Percentiles rank a stretch among this genome's conserved stretches.
Conservation (phyloP, 805 yeast genomes). For the Starmerella sp. region DNA sequence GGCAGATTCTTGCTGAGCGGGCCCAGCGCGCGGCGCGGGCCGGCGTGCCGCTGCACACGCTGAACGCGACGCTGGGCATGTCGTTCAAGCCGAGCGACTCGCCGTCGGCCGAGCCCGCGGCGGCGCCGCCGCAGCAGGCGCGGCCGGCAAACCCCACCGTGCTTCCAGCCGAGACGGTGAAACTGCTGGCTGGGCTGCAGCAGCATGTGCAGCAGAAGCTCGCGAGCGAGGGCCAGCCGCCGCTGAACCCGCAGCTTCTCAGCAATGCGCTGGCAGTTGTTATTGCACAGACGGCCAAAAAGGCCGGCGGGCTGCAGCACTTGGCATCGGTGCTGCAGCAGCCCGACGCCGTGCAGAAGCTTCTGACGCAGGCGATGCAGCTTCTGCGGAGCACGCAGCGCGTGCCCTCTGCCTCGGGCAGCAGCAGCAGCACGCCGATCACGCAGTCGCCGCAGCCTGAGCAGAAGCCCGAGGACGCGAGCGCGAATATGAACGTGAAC, state of each 20-base stretch:
- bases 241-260: constrained; percentile 69
- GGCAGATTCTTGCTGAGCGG: constrained; percentile 18
- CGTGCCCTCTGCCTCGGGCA: constrained; percentile 17
- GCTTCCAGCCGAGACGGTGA: constrained; percentile 49
- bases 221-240: constrained; percentile 55
- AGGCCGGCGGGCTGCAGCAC: constrained; percentile 29
- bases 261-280: constrained; percentile 91
- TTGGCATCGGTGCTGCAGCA: constrained; percentile 19
- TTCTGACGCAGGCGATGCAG: constrained; percentile 18
- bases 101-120: background rate
- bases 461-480: background rate
- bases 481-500: too few relatives aligned
- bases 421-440: constrained; percentile 6
- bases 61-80: constrained; percentile 11
- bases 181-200: constrained; percentile 72
- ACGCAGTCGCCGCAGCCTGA: constrained; percentile 4
- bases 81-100: background rate
- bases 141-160: constrained; percentile 12
- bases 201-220: constrained; percentile 74
- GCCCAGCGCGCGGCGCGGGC: constrained; percentile 20
- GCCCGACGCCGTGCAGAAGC: constrained; percentile 19
- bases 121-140: background rate
- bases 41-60: constrained; percentile 18
- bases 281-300: constrained; percentile 80
- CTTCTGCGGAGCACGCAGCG: constrained; percentile 18